Conservation (phyloP, 495 filamentous ascomycete species). For the Echria macrotheca region DNA sequence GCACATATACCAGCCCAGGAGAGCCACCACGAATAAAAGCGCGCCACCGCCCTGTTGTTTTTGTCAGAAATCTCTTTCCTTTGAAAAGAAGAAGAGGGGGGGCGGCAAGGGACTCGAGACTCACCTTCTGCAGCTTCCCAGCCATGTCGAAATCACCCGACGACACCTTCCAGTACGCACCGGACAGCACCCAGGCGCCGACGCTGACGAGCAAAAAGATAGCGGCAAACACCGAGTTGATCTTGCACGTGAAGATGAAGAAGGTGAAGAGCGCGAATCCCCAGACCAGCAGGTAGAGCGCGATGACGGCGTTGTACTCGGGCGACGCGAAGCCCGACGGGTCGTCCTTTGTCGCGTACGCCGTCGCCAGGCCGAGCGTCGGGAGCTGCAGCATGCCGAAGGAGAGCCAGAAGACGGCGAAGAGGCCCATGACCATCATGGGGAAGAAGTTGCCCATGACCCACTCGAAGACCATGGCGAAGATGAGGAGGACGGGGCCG, state of each 20-base stretch:
- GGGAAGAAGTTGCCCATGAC: constrained; percentile 50
- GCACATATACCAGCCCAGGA: constrained; percentile 51
- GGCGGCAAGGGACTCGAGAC: background rate
- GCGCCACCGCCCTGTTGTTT: constrained; percentile 39
- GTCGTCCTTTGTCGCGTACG: constrained; percentile 40
- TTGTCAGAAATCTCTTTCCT: background rate
- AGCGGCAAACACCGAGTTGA: constrained; percentile 47
- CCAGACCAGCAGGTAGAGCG: constrained; percentile 50
- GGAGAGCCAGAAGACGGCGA: constrained; percentile 51
- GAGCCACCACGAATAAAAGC: constrained; percentile 43
- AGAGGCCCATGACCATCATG: constrained; percentile 55
- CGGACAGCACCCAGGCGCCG: constrained; percentile 43
- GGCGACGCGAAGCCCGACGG: constrained; percentile 38
- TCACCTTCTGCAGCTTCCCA: constrained; percentile 40
- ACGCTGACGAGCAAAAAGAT: constrained; percentile 49
- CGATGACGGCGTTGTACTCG: constrained; percentile 46
- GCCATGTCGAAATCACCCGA: constrained; percentile 41
- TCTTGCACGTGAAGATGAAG: constrained; percentile 50
- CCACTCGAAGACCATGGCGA: constrained; percentile 48
- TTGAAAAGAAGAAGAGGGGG: no score
- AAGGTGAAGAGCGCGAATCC: constrained; percentile 53
- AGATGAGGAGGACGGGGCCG: constrained; percentile 42
- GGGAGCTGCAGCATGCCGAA: constrained; percentile 51
- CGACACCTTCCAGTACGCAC: constrained; percentile 47
- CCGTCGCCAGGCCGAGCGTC: constrained; percentile 41